Percentiles rank a stretch among this genome's conserved stretches.
These are phyloP conservation scores for Yamadazyma epiphylla DNA, from an alignment of 1,139 yeast genomes.

Conservation along the genomic window DNA sequence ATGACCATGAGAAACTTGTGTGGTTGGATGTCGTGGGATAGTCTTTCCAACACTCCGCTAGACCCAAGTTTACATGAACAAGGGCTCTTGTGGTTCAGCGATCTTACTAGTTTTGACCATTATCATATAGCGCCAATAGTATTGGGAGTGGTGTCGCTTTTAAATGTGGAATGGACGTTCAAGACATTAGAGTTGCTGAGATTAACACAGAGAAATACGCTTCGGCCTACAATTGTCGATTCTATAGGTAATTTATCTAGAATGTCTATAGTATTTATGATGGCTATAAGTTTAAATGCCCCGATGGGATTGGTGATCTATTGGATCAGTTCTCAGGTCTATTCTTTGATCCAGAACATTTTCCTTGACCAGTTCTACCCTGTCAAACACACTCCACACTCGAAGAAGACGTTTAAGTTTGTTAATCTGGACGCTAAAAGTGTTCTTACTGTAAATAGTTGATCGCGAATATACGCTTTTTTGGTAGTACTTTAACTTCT, in stretches of 20 bases:
- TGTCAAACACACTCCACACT: conserved; percentile 46
- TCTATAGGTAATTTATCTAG: conserved; percentile 63
- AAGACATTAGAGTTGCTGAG: conserved; percentile 53
- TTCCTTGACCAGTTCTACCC: conserved; percentile 70
- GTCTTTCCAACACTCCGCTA: conserved; percentile 42
- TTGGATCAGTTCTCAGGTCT: conserved; percentile 83
- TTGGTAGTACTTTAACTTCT: too few species aligned
- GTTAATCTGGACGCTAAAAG: conserved; percentile 5
- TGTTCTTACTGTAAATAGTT: too few species aligned
- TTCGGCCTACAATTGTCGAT: conserved; percentile 59
- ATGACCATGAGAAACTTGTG: conserved; percentile 71
- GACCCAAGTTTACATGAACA: conserved; percentile 54
- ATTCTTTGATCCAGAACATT: conserved; percentile 71
- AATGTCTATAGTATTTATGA: conserved; percentile 71
- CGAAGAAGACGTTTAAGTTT: conserved; percentile 14
- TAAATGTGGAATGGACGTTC: conserved; percentile 74
- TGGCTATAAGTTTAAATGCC: conserved; percentile 83
- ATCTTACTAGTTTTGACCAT: conserved; percentile 61
- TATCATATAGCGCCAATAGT: conserved; percentile 63
- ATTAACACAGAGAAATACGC: conserved; percentile 33
- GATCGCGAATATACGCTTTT: too few species aligned
- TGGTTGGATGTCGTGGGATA: conserved; percentile 63
- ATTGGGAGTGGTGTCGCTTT: conserved; percentile 65
- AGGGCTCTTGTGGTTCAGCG: conserved; percentile 57
- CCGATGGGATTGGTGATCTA: conserved; percentile 76